A percentile compares a stretch with the other conserved stretches of the same genome.
These are phyloP conservation scores for Amylostereum chailletii DNA, from an alignment of 1,284 basidiomycete species.

Conservation along the genomic window DNA sequence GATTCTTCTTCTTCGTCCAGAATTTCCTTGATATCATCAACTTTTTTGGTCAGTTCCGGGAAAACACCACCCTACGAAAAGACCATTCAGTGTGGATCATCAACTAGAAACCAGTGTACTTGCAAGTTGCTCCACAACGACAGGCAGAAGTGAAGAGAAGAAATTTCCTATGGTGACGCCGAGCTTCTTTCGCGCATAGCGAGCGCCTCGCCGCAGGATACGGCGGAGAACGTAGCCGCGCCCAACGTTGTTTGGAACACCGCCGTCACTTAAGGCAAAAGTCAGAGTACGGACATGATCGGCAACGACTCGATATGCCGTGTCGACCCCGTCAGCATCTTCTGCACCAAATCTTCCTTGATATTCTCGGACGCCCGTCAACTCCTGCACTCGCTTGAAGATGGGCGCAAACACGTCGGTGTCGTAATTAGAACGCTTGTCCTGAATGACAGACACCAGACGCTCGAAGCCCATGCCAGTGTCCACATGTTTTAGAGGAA, in stretches of 20 bases:
- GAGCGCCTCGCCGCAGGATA: slow-evolving; percentile 86
- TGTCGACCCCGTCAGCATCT: slow-evolving; percentile 92
- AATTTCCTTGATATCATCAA: slow-evolving; percentile 88
- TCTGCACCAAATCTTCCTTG: slow-evolving; percentile 89
- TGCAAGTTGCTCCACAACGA: slow-evolving; percentile 85
- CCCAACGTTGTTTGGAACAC: slow-evolving; percentile 93
- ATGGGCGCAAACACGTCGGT: slow-evolving; percentile 93
- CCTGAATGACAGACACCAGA: slow-evolving; percentile 88
- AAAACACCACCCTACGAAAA: slow-evolving; percentile 71
- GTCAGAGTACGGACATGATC: slow-evolving; percentile 96
- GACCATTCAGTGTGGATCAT: not conserved
- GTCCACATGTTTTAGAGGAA: slow-evolving; percentile 94
- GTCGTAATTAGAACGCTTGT: slow-evolving; percentile 94
- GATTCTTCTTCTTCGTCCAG: slow-evolving; percentile 97
- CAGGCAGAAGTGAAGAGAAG: slow-evolving; percentile 89
- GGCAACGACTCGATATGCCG: slow-evolving; percentile 94
- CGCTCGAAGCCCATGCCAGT: slow-evolving; percentile 99
- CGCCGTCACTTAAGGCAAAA: slow-evolving; percentile 94
- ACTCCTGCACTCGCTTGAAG: slow-evolving; percentile 81
- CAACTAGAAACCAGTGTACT: slow-evolving; percentile 13
- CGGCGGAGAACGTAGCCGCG: slow-evolving; percentile 93
- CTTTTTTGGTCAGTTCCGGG: slow-evolving; percentile 87
- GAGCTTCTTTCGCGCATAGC: slow-evolving; percentile 94
- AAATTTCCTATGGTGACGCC: slow-evolving; percentile 92
- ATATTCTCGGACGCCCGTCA: slow-evolving; percentile 87